Evolutionary conservation across 2,329 filamentous ascomycete species (phyloP).

Genomic region (Drechmeria coniospora): DNA sequence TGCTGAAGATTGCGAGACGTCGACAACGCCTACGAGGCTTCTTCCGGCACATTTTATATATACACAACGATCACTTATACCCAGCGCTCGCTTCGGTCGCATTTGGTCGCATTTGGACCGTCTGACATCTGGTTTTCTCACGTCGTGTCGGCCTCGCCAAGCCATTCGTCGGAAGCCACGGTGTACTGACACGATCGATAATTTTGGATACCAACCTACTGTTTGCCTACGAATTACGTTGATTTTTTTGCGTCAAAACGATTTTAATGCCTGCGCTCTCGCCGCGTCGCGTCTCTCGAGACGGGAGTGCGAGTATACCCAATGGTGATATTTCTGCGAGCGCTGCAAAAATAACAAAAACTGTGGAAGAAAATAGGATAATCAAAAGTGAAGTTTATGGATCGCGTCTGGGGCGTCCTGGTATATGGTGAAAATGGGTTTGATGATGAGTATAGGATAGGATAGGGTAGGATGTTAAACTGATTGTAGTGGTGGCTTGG

Average conservation of each 20-base stretch:
- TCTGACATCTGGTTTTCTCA: no score
- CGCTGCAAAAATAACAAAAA: not conserved
- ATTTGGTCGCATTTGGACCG: no score
- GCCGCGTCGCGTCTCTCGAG: slow-evolving; percentile 1
- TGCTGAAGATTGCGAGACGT: no score
- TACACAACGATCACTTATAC: no score
- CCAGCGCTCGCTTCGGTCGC: not conserved
- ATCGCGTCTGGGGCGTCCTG: no score
- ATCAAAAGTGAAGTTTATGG: slow-evolving; percentile 1
- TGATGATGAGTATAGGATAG: no score
- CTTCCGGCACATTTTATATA: no score
- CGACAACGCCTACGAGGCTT: no score
- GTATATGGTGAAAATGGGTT: no score
- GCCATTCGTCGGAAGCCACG: no score
- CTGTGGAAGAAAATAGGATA: not conserved
- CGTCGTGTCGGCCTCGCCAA: not conserved
- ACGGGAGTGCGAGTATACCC: slow-evolving; percentile 1
- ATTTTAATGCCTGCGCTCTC: slow-evolving; percentile 1
- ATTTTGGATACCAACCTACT: not conserved
- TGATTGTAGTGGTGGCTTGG: no score
- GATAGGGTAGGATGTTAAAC: no score
- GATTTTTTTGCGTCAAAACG: not conserved
- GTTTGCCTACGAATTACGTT: not conserved
- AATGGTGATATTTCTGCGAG: not conserved
- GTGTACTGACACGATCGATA: not conserved